Evolutionary conservation across 192 early-diverging fungal species (phyloP).

Genomic region (Backusella tuberculispora): DNA sequence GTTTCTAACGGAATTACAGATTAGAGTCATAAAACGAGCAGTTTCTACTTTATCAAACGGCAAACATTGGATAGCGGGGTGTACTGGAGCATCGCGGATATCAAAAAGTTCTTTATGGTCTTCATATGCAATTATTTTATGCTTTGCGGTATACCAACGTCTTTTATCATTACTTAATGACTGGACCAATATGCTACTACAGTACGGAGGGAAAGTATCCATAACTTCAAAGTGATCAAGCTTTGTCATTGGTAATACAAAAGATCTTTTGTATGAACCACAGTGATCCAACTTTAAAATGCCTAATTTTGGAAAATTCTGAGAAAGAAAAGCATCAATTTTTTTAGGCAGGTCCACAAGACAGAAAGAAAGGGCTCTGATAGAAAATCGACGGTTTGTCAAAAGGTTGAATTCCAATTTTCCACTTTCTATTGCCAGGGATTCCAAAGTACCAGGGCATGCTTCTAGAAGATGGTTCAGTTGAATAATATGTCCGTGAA

Average conservation of each 20-base stretch:
- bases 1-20: background rate
- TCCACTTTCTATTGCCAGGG: background rate
- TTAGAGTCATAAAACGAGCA: background rate
- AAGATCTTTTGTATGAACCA: background rate
- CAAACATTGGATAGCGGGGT: background rate
- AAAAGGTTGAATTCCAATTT: background rate
- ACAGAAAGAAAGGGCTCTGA: background rate
- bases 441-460: background rate
- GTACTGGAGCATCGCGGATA: background rate
- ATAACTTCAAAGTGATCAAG: background rate
- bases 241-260: background rate
- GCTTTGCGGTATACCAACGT: background rate
- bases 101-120: conserved; percentile 5
- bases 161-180: background rate
- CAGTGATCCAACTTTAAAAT: background rate
- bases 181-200: background rate
- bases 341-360: background rate
- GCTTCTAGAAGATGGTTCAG: background rate
- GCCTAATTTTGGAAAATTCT: background rate
- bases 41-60: background rate
- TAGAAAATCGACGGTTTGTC: background rate
- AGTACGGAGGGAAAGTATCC: background rate
- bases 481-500: background rate
- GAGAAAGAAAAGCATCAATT: conserved; percentile 4
- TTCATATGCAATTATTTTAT: background rate